These are phyloP conservation scores for Vigna nakashimae DNA, from an alignment of 306 rosid genomes.

Conservation along the genomic window DNA sequence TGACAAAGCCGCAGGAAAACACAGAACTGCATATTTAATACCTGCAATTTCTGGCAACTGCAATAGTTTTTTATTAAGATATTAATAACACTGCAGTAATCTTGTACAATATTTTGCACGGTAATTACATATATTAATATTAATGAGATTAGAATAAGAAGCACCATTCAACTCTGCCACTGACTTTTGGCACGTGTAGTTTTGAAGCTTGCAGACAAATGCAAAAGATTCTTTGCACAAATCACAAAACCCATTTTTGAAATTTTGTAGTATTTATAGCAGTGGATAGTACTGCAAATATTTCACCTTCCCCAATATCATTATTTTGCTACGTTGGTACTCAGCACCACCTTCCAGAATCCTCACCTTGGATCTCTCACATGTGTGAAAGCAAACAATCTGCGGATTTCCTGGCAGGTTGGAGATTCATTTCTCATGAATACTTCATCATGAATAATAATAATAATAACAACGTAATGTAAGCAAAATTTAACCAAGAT, in stretches of 20 bases:
- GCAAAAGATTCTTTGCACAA: conserved; percentile 43
- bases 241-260: conserved; percentile 22
- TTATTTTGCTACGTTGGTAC: conserved; percentile 44
- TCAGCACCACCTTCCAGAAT: conserved; percentile 49
- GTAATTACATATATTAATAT: not conserved
- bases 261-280: not conserved
- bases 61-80: not conserved
- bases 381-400: conserved; percentile 32
- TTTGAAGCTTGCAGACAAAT: conserved; percentile 38
- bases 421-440: not conserved
- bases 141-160: not conserved
- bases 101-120: not conserved
- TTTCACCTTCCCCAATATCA: conserved; percentile 37
- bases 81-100: not conserved
- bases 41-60: not conserved
- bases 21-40: not conserved
- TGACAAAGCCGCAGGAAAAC: not conserved
- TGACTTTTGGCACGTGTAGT: conserved; percentile 34
- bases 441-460: not conserved
- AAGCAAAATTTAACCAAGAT: not conserved
- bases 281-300: not conserved
- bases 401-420: conserved; percentile 36
- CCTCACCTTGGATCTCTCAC: conserved; percentile 50
- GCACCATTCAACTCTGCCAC: conserved; percentile 16
- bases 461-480: not conserved